phyloP scores from a whole-genome alignment of 306 rosid genomes.

The Hippophae rhamnoides region DNA sequence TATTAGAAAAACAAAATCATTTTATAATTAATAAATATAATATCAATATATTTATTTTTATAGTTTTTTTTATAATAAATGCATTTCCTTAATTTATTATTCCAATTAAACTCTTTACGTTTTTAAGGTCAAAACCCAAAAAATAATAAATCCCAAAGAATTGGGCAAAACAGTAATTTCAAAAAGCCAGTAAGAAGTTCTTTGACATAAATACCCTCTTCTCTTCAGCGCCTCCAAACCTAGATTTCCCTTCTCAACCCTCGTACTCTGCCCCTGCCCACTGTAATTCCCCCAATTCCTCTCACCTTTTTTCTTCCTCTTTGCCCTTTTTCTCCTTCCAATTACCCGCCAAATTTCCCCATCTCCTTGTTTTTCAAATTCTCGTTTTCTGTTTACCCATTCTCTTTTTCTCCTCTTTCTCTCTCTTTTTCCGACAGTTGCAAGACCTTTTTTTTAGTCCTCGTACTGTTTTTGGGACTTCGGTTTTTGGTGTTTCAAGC shows the following conservation, averaged over 20 bases:
- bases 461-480: conserved; percentile 13
- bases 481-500: background rate
- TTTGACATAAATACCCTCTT: conserved; percentile 89
- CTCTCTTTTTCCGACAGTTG: conserved; percentile 2
- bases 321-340: conserved; percentile 49
- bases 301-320: conserved; percentile 41
- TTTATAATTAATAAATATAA: no score
- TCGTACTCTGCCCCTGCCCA: conserved; percentile 51
- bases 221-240: conserved; percentile 29
- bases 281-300: conserved; percentile 35
- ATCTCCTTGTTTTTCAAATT: conserved; percentile 46
- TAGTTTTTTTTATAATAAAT: no score
- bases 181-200: conserved; percentile 2
- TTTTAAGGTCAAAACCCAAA: no score
- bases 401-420: background rate
- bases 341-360: conserved; percentile 67
- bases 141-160: background rate
- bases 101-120: no score
- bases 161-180: conserved; percentile 72
- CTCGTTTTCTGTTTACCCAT: background rate
- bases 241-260: conserved; percentile 79
- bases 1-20: no score
- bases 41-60: no score
- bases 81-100: no score
- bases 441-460: conserved; percentile 15